Percentiles rank a stretch among this genome's conserved stretches.
These are phyloP conservation scores for Rhodomyrtus tomentosa DNA, from an alignment of 345 rosid species.

Conservation along the genomic window DNA sequence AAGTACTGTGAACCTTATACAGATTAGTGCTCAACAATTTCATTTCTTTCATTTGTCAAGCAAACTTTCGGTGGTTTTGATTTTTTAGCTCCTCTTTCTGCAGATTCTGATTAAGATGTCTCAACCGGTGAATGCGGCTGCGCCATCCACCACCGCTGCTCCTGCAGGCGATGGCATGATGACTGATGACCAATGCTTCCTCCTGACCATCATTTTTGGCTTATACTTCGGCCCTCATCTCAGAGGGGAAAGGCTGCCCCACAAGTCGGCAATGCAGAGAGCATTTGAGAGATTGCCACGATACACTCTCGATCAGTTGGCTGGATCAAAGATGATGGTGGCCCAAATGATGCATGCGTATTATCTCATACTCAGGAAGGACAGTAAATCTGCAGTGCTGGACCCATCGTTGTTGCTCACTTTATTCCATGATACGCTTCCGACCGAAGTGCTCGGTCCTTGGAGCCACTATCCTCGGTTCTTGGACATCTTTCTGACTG, in stretches of 20 bases:
- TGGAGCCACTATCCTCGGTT: no score
- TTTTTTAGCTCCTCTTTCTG: neutral
- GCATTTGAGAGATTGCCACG: neutral
- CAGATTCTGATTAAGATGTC: neutral
- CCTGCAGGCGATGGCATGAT: neutral
- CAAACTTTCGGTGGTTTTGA: neutral
- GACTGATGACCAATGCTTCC: neutral
- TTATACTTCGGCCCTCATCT: neutral
- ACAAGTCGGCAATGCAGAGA: neutral
- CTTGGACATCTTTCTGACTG: no score
- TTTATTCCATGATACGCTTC: no score
- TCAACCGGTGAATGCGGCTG: neutral
- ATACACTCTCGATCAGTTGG: neutral
- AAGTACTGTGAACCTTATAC: neutral
- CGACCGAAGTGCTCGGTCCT: no score
- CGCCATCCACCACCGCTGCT: neutral
- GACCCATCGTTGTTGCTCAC: no score
- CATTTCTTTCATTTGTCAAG: neutral
- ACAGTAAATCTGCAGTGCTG: no score
- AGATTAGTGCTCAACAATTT: neutral
- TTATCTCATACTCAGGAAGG: no score
- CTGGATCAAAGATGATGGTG: neutral
- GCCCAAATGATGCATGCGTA: no score
- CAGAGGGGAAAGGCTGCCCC: neutral
- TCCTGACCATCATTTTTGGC: neutral